These are phyloP conservation scores for Cucurbita argyrosperma DNA, from an alignment of 306 rosid genomes.

Conservation along the genomic window DNA sequence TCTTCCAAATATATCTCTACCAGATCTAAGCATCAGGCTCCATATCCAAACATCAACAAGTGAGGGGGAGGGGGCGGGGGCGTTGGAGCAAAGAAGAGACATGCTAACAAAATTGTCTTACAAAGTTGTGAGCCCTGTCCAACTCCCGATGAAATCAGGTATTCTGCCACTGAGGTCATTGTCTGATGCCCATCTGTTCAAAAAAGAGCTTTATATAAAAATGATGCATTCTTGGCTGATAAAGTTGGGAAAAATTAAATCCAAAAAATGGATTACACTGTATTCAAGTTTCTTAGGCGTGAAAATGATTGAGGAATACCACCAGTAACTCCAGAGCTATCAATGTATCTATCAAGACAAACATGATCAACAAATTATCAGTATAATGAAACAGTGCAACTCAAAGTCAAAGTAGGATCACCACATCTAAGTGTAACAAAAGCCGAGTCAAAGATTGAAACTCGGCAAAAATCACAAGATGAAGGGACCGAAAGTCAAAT, in stretches of 20 bases:
- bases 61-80: no score
- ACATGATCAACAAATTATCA: constrained; percentile 1
- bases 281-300: constrained; percentile 23
- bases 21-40: no score
- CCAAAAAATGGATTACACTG: constrained; percentile 21
- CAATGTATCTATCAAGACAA: constrained; percentile 37
- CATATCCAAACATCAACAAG: no score
- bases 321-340: constrained; percentile 65
- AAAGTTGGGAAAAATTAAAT: neutral
- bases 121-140: constrained; percentile 42
- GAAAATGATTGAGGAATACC: constrained; percentile 62
- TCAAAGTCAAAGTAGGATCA: neutral
- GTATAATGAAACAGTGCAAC: neutral
- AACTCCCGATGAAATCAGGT: constrained; percentile 67
- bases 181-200: constrained; percentile 62
- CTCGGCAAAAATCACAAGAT: neutral
- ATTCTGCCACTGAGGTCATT: constrained; percentile 39
- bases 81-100: no score
- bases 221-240: neutral
- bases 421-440: neutral
- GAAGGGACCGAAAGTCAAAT: neutral
- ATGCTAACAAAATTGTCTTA: neutral
- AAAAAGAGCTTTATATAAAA: neutral
- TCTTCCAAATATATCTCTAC: no score
- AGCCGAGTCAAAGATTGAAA: neutral